Base-by-base conservation (phyloP, 1,284 basidiomycete species). In the Pterulicium gracile region DNA sequence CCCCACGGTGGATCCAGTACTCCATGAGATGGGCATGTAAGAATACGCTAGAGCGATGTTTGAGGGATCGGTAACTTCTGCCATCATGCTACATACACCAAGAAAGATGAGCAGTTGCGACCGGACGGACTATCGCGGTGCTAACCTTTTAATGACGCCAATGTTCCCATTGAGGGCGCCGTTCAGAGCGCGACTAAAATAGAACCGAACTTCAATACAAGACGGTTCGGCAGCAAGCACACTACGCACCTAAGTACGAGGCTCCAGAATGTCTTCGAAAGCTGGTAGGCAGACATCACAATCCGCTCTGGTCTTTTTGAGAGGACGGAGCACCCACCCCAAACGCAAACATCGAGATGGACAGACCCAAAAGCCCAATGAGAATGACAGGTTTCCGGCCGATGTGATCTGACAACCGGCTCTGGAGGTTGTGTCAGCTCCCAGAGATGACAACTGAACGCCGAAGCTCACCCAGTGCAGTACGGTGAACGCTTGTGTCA, bases 301-400 rank as follows among this genome's bases (percentile, higher is more conserved):
- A n/a, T n/a, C n/a, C n/a, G n/a, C n/a, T n/a, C n/a, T n/a, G n/a
- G n/a, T n/a, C n/a, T n/a, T n/a, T n/a, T n/a, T n/a, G n/a, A n/a
- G n/a, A n/a, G n/a, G n/a, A n/a, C n/a, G n/a, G n/a, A n/a, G n/a
- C n/a, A n/a, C n/a, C n/a, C 20, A 88, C 59, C 4, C 86, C 86
- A 57, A 88, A 86, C 52, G 72, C 75, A 52, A 77, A 75, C 71
- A 83, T 84, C 14, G 81, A 84, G 3, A 79, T 39, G 4, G 78
- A 76, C 13, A 85, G 59, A 5, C 86, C 86, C 17, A 73, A 62
- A 2, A 87, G 59, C 2, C 86, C 85, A 2, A 64, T 64, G 46
- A 88, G 65, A 49, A 88, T 71, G 35, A 88, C 74, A 3, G 83
- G 85, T 50, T 79, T 80, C 22, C 85, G 76, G 22, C 85, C 85